Percentiles rank a stretch among this genome's conserved stretches.
phyloP scores from a whole-genome alignment of 352 stramenopile species.

The Pythium guiyangense region DNA sequence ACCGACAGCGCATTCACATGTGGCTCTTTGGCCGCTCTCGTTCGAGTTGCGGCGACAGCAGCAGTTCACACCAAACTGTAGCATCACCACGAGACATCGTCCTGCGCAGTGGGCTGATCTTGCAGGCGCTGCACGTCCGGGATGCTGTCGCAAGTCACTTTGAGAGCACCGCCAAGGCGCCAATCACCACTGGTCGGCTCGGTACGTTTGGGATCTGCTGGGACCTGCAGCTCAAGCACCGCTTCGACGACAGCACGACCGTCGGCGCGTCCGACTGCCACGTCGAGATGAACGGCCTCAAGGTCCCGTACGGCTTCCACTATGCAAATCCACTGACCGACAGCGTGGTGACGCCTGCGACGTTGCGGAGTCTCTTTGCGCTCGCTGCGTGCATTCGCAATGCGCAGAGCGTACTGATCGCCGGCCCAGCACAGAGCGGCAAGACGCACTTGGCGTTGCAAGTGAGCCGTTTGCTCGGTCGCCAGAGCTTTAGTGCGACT shows the following conservation, averaged over 20 bases:
- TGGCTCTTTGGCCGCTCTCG: constrained; percentile 4
- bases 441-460: constrained; percentile 40
- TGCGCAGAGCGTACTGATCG: constrained; percentile 25
- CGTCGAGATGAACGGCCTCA: constrained; percentile 43
- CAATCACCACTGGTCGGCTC: not conserved
- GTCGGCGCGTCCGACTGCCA: constrained; percentile 65
- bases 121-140: constrained; percentile 56
- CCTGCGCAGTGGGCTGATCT: constrained; percentile 22
- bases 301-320: constrained; percentile 62
- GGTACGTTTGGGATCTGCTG: constrained; percentile 20
- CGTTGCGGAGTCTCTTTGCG: constrained; percentile 45
- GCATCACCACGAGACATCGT: constrained; percentile 19
- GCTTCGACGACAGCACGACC: constrained; percentile 49
- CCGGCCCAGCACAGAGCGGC: constrained; percentile 16
- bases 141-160: constrained; percentile 38
- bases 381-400: constrained; percentile 40
- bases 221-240: constrained; percentile 56
- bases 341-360: constrained; percentile 35
- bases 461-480: constrained; percentile 38
- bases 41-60: not conserved
- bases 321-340: constrained; percentile 32
- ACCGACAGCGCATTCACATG: not conserved
- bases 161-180: not conserved
- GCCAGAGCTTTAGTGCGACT: constrained; percentile 28
- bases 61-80: not conserved